A percentile compares a stretch with the other conserved stretches of the same genome.
Conservation (phyloP, 306 rosid genomes). For the Cicer arietinum region DNA sequence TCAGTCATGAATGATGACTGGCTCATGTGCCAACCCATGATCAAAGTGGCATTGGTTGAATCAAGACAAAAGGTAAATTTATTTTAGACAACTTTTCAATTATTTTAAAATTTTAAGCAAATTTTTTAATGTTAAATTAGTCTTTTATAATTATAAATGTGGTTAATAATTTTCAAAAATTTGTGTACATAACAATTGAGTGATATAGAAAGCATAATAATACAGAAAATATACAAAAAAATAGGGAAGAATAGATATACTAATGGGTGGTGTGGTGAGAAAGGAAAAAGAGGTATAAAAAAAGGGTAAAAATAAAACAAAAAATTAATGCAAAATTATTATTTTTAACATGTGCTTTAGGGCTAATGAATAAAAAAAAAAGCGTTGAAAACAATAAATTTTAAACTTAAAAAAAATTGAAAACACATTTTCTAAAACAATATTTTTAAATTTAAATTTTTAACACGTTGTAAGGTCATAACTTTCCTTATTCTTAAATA, state of each 20-base stretch:
- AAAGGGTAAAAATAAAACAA: background rate
- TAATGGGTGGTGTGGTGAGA: background rate
- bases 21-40: slow-evolving; percentile 12
- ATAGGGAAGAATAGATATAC: background rate
- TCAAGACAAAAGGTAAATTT: background rate
- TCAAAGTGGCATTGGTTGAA: slow-evolving; percentile 1
- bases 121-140: too few species aligned
- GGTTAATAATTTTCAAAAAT: too few species aligned
- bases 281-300: background rate
- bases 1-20: slow-evolving; percentile 13
- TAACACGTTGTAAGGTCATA: too few species aligned
- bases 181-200: background rate
- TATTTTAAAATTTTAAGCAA: background rate
- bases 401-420: too few species aligned
- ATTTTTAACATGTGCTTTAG: too few species aligned
- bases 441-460: too few species aligned
- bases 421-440: too few species aligned
- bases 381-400: too few species aligned
- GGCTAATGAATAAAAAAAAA: too few species aligned
- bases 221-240: background rate
- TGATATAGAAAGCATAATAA: background rate
- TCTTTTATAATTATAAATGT: too few species aligned
- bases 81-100: background rate
- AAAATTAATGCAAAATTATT: too few species aligned
- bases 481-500: background rate